Evolutionary conservation across 495 filamentous ascomycete species (phyloP).

Genomic region (Xylaria scruposa): DNA sequence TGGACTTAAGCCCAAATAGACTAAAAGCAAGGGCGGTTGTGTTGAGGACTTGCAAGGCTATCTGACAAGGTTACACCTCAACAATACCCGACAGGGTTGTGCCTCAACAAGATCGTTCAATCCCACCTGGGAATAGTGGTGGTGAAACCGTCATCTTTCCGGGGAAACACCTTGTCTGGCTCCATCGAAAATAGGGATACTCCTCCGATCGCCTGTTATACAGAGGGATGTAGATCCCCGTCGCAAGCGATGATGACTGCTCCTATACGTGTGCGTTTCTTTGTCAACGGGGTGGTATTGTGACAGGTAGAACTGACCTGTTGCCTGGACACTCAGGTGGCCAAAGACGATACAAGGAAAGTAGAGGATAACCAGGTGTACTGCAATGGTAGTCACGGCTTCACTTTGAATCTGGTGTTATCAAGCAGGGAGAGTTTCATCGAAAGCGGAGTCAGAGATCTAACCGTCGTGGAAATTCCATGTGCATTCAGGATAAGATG

Average conservation of each 20-base stretch:
- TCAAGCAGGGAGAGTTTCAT: background rate
- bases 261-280: background rate
- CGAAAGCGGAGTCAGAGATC: background rate
- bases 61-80: too few relatives aligned
- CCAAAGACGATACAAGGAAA: background rate
- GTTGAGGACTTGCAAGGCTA: too few relatives aligned
- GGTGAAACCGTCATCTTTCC: too few relatives aligned
- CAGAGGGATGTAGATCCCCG: background rate
- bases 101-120: too few relatives aligned
- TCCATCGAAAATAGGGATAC: background rate
- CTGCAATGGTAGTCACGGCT: background rate
- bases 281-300: background rate
- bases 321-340: background rate
- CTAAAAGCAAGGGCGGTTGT: background rate
- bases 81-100: too few relatives aligned
- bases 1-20: background rate
- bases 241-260: background rate
- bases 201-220: background rate
- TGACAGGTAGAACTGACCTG: background rate
- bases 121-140: too few relatives aligned
- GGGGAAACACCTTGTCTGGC: background rate
- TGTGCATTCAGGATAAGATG: background rate
- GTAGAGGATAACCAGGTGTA: background rate
- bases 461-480: background rate
- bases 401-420: background rate